phyloP scores from a whole-genome alignment of 148 eudicot genomes.

The Arbutus unedo region DNA sequence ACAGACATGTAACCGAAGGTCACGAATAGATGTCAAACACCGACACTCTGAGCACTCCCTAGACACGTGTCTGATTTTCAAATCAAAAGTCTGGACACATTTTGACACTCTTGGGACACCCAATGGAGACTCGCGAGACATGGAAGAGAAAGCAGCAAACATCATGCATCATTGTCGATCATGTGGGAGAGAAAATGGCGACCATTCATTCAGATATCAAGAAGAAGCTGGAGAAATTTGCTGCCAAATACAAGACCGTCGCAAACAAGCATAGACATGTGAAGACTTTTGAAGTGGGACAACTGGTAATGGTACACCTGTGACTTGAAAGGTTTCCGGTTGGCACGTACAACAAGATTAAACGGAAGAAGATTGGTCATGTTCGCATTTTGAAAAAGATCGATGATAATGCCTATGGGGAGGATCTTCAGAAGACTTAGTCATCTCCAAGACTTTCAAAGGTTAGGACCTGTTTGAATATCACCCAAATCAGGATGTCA shows the following conservation, averaged over 20 bases:
- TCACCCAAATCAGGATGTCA: neutral
- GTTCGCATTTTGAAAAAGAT: neutral
- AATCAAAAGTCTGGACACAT: neutral
- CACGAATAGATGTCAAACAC: neutral
- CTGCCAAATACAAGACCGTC: neutral
- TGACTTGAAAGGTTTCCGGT: neutral
- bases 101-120: neutral
- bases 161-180: neutral
- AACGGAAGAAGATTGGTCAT: neutral
- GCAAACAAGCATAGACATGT: neutral
- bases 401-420: neutral
- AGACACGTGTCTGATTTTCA: neutral
- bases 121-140: neutral
- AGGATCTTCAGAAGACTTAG: neutral
- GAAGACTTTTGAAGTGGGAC: neutral
- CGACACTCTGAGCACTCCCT: neutral
- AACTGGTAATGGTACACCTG: neutral
- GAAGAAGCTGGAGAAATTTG: neutral
- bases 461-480: neutral
- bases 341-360: constrained; percentile 4
- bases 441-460: neutral
- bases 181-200: neutral
- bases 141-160: neutral
- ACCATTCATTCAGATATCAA: neutral
- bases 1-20: neutral